Evolutionary conservation across 176 grass and related monocot genomes (phyloP), one percentile per base, ranked within the genome.

Genomic region (Alloteropsis semialata): DNA sequence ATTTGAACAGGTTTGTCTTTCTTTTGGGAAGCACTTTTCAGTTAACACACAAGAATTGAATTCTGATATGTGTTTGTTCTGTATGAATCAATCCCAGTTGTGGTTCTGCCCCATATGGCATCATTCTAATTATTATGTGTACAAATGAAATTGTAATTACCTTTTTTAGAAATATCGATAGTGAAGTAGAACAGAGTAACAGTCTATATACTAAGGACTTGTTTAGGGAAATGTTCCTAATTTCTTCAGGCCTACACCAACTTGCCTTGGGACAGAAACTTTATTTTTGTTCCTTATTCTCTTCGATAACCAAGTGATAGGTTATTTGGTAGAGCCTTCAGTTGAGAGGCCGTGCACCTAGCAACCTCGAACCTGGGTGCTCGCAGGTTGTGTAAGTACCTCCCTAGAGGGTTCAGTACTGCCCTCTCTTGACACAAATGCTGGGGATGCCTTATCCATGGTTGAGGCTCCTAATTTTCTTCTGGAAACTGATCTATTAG

Each of bases 1-100:
- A 78, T 93, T 91, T 85, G 88, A 91, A 74, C 96, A 98, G 96
- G 96, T 97, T 77, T 82, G 38, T 79, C 68, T 42, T 85, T 79
- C 54, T 15, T 87, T 71, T 82, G 42, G 39, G 53, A 61, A 72
- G 24, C 50, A 86, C 38, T 21, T 67, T 32, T 56, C 58, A 78
- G 29, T 59, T 82, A 77, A 76, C 21, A 37, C 46, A 70, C 19
- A 37, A 5, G 22, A 75, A 53, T 76, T 64, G 12, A 2, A 54
- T 17, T 27, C 53, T 43, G 21, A 18, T 63, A 22, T 84, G 24
- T 57, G 48, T 84, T 80, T 72, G 0, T 43, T 74, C 30, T 68
- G 32, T 65, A 43, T 74, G 8, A 37, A 14, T 29, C n/a, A 45
- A 44, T 15, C 58, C 67, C 21, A 72, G 43, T 28, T 78, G 14